Conservation (phyloP, 495 filamentous ascomycete species). For the Xylaria palmicola region DNA sequence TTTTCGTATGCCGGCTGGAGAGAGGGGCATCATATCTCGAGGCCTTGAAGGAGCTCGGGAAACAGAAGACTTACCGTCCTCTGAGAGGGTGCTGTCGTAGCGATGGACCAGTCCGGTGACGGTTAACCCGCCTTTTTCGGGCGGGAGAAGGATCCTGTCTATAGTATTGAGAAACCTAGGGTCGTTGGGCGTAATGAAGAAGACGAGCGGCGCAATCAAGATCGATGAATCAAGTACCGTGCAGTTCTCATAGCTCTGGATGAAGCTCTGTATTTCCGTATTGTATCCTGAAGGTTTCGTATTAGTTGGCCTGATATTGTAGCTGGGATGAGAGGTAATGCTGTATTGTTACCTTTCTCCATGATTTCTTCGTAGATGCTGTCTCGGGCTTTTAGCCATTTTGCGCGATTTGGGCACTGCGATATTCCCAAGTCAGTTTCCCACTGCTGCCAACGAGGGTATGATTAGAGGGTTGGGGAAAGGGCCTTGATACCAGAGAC, state of each 20-base stretch:
- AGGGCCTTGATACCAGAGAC: too few relatives aligned
- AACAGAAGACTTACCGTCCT: slow-evolving; percentile 64
- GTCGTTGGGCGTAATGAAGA: slow-evolving; percentile 73
- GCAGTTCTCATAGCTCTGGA: slow-evolving; percentile 67
- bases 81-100: slow-evolving; percentile 62
- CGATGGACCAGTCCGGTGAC: slow-evolving; percentile 70
- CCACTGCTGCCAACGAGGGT: too few relatives aligned
- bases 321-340: not conserved
- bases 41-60: not conserved
- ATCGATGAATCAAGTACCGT: slow-evolving; percentile 69
- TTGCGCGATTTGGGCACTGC: slow-evolving; percentile 63
- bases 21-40: not conserved
- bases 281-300: slow-evolving; percentile 52
- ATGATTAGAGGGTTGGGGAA: too few relatives aligned
- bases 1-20: too few relatives aligned
- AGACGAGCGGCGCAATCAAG: slow-evolving; percentile 69
- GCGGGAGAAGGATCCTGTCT: slow-evolving; percentile 62
- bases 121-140: slow-evolving; percentile 69
- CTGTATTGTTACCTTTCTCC: slow-evolving; percentile 48
- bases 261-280: slow-evolving; percentile 60
- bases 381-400: slow-evolving; percentile 63
- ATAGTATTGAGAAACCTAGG: slow-evolving; percentile 68
- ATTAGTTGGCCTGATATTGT: not conserved
- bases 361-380: slow-evolving; percentile 70
- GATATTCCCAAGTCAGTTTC: too few relatives aligned